Conservation (phyloP, 352 stramenopile species). For the Phytophthora idaei region DNA sequence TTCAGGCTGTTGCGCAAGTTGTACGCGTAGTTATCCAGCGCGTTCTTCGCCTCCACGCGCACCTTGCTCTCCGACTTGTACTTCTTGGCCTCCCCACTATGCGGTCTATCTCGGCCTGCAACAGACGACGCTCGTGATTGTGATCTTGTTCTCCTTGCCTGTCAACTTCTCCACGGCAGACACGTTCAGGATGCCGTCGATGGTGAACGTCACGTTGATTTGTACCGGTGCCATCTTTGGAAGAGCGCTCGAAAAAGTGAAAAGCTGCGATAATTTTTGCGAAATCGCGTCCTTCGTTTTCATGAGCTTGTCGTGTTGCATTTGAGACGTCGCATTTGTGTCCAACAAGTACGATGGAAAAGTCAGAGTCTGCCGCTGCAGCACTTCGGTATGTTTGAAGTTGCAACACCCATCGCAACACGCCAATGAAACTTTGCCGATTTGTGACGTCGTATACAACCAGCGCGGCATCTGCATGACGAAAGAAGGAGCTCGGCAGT, state of each 20-base stretch:
- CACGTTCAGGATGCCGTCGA: too few relatives aligned
- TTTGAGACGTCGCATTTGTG: constrained; percentile 28
- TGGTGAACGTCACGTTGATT: too few relatives aligned
- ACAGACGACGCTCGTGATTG: too few relatives aligned
- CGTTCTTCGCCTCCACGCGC: too few relatives aligned
- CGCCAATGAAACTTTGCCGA: constrained; percentile 38
- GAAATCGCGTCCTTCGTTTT: constrained; percentile 31
- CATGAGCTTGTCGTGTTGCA: constrained; percentile 17
- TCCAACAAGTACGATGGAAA: constrained; percentile 45
- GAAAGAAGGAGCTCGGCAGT: constrained; percentile 51
- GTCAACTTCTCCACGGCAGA: too few relatives aligned
- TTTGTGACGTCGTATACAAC: constrained; percentile 53
- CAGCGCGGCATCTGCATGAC: constrained; percentile 44
- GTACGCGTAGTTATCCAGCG: too few relatives aligned
- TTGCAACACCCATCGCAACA: constrained; percentile 40
- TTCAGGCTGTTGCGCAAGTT: too few relatives aligned
- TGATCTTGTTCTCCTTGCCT: too few relatives aligned
- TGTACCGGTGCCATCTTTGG: constrained; percentile 12
- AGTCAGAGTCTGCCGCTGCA: constrained; percentile 7
- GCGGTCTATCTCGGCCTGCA: too few relatives aligned
- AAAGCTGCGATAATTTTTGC: constrained; percentile 24
- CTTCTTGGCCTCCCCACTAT: too few relatives aligned
- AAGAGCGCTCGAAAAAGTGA: constrained; percentile 36
- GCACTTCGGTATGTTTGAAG: constrained; percentile 22
- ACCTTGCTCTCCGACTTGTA: too few relatives aligned